Conservation (phyloP, 140 eudicot species). For the Senecio squalidus region DNA sequence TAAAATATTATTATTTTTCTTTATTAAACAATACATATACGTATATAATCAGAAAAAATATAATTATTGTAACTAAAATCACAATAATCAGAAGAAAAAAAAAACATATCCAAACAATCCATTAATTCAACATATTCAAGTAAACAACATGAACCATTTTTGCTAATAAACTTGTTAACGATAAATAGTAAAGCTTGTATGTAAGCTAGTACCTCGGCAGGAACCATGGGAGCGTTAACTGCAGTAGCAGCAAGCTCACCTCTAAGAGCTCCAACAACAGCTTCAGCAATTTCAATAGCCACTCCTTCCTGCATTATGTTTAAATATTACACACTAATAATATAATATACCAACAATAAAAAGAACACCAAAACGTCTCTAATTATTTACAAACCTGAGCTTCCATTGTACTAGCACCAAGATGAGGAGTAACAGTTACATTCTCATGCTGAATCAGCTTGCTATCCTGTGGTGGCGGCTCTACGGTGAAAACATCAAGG, state of each 20-base stretch:
- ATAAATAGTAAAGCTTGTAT: slow-evolving; percentile 28
- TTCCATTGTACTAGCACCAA: slow-evolving; percentile 63
- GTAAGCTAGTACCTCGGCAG: slow-evolving; percentile 77
- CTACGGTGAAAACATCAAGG: slow-evolving; percentile 51
- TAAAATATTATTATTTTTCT: slow-evolving; percentile 2
- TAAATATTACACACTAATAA: not conserved
- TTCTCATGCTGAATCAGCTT: slow-evolving; percentile 45
- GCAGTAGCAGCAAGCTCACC: slow-evolving; percentile 99
- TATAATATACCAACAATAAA: not conserved
- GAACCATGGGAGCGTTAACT: slow-evolving; percentile 99
- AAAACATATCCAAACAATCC: not conserved
- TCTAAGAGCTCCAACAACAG: slow-evolving; percentile 88
- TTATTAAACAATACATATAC: not conserved
- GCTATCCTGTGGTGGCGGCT: slow-evolving; percentile 61
- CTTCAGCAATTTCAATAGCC: slow-evolving; percentile 96
- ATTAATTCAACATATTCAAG: not conserved
- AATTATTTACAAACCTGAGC: slow-evolving; percentile 61
- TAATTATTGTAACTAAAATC: too few relatives aligned
- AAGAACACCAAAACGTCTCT: not conserved
- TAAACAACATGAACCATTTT: not conserved
- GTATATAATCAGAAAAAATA: too few relatives aligned
- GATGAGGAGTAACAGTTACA: slow-evolving; percentile 62
- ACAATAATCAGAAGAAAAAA: too few relatives aligned
- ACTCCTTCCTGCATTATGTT: slow-evolving; percentile 74
- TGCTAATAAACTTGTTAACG: not conserved